These are phyloP conservation scores for Scheffersomyces segobiensis DNA, from an alignment of 1,139 yeast species.

Conservation along the genomic window DNA sequence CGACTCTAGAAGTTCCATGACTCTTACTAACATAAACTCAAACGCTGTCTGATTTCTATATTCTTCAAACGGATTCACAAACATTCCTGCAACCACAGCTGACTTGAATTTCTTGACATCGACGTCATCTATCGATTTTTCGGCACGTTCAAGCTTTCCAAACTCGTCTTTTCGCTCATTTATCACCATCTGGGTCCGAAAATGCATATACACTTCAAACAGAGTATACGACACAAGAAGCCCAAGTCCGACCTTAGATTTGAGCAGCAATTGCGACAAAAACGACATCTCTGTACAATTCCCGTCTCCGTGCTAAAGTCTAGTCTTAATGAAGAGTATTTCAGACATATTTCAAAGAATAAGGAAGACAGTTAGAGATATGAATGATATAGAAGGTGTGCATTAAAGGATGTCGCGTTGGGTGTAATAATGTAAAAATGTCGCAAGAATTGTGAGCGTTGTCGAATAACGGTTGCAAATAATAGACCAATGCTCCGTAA, in stretches of 20 bases:
- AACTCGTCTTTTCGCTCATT: constrained; percentile 47
- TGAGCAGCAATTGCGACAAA: constrained; percentile 16
- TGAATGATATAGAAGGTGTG: background rate
- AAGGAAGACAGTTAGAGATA: background rate
- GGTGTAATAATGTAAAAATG: background rate
- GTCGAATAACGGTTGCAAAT: background rate
- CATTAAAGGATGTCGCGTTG: background rate
- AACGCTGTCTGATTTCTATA: constrained; percentile 87
- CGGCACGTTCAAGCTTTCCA: constrained; percentile 14
- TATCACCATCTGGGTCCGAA: constrained; percentile 58
- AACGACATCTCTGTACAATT: background rate
- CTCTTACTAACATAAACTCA: constrained; percentile 74
- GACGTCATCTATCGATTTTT: constrained; percentile 10
- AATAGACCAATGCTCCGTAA: background rate
- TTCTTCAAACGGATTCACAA: constrained; percentile 89
- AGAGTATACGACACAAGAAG: constrained; percentile 64
- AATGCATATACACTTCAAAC: constrained; percentile 63
- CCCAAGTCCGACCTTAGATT: constrained; percentile 51
- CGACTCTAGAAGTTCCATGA: constrained; percentile 56
- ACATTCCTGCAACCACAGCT: constrained; percentile 72
- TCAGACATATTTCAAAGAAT: background rate
- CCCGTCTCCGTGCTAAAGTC: background rate
- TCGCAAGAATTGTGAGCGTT: background rate
- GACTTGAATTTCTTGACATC: constrained; percentile 39
- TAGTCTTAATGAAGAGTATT: background rate